Conservation (phyloP, 2,329 filamentous ascomycete species). For the Sporothrix humicola region DNA sequence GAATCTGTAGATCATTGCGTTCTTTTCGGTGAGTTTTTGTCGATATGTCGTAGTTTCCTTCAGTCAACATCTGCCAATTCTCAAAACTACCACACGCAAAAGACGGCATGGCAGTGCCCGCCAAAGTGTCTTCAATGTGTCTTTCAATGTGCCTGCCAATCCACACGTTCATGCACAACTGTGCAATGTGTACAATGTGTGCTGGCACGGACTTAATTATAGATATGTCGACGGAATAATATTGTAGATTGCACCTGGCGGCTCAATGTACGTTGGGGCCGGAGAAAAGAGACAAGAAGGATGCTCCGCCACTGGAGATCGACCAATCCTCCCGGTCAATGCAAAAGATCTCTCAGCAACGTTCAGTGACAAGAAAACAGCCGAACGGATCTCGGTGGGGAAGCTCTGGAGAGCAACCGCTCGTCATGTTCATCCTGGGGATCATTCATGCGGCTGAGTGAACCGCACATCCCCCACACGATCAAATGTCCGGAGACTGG, state of each 20-base stretch:
- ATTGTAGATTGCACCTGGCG: neutral
- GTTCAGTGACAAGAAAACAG: neutral
- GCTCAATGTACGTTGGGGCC: neutral
- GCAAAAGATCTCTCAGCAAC: neutral
- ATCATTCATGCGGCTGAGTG: constrained; percentile 18
- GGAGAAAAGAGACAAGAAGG: neutral
- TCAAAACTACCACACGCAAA: neutral
- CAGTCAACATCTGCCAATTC: neutral
- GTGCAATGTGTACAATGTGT: neutral
- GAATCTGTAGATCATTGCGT: neutral
- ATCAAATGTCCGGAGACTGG: neutral
- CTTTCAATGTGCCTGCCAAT: neutral
- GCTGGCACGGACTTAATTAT: neutral
- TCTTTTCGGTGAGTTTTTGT: neutral
- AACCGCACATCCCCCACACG: constrained; percentile 7
- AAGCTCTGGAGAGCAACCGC: neutral
- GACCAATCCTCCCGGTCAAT: constrained; percentile 19
- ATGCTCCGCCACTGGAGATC: constrained; percentile 9
- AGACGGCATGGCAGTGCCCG: constrained; percentile 10
- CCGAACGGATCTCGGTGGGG: constrained; percentile 10
- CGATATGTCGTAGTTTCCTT: neutral
- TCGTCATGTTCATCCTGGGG: neutral
- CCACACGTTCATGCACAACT: neutral
- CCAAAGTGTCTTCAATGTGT: neutral
- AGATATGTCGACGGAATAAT: neutral